phyloP scores from a whole-genome alignment of 371 early-diverging fungal species.

The Conidiobolus incongruus region DNA sequence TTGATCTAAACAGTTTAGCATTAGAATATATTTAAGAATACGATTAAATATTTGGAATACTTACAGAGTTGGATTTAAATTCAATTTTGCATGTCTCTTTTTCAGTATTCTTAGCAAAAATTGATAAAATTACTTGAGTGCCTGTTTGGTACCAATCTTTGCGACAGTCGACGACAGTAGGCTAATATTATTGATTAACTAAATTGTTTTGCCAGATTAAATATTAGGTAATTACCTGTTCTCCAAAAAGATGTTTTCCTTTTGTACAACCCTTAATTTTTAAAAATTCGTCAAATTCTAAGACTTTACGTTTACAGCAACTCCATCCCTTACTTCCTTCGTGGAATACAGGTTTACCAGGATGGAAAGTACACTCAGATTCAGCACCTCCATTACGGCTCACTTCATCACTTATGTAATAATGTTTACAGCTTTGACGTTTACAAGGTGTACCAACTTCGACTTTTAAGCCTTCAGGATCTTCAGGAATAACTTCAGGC shows the following conservation, averaged over 20 bases:
- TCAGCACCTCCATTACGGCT: conserved; percentile 25
- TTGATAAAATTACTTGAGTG: conserved; percentile 51
- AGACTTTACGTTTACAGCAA: conserved; percentile 65
- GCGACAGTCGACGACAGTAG: conserved; percentile 38
- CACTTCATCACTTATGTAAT: conserved; percentile 31
- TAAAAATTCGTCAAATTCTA: conserved; percentile 93
- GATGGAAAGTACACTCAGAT: conserved; percentile 56
- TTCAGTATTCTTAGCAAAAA: conserved; percentile 79
- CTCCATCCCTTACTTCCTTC: conserved; percentile 86
- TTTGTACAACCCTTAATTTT: conserved; percentile 75
- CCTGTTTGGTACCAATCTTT: conserved; percentile 81
- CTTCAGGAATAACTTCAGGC: too few relatives aligned
- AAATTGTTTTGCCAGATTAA: too few relatives aligned
- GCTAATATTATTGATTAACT: conserved; percentile 1
- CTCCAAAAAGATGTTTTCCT: conserved; percentile 62
- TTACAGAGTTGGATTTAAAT: conserved; percentile 19
- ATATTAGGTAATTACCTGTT: conserved; percentile 11
- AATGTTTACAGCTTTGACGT: conserved; percentile 55
- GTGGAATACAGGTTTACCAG: conserved; percentile 77
- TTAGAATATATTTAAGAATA: neutral
- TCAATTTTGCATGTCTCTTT: conserved; percentile 33
- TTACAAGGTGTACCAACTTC: conserved; percentile 56
- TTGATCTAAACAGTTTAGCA: neutral
- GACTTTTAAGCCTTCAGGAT: conserved; percentile 37
- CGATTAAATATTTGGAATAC: neutral